Evolutionary conservation across 805 yeast genomes (phyloP), one percentile per base, ranked within the genome.

Genomic region (Ogataea nonfermentans): DNA sequence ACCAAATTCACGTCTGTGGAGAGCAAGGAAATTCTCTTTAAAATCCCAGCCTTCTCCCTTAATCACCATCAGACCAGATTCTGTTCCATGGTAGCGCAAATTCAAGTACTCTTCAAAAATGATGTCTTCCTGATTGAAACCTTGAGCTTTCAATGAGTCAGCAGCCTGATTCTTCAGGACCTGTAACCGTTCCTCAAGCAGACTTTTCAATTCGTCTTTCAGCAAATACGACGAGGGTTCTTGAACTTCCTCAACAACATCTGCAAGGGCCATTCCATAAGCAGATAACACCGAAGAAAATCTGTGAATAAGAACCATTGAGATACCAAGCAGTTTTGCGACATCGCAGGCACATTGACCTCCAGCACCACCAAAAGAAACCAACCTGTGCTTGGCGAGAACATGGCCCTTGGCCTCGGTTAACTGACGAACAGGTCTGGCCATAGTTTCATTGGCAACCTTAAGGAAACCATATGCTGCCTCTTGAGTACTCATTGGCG

Each of bases 281-380:
- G 96, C 95, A 1, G 95, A 84, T 9, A 88, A 66, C 29, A 88
- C 78, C 0, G 95, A 85, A 2, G 95, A 85, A 59, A 84, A 84
- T 57, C 82, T 75, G 62, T 88, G 95, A 17, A 84, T 80, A 24
- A 86, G 61, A 6, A 88, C 84, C 20, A 78, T 75, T 9, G 68
- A 59, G 33, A 88, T 83, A 7, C 89, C 89, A 44, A 88, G 67
- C 17, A 74, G 71, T 41, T 76, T 70, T 1, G 95, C 95, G 24
- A 88, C 79, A 8, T 84, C 79, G 34, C 76, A 79, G 2, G 93
- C 90, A 61, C 85, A 90, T 62, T 88, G 96, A 7, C 96, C 96
- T 38, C 96, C 96, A 17, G 95, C 95, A 34, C 96, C 96, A 32
- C 96, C 96, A 63, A 88, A 88, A 2, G 91, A 74, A 1, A 89